Evolutionary conservation across 805 yeast genomes (phyloP).

Genomic region (Yarrowia sp.): DNA sequence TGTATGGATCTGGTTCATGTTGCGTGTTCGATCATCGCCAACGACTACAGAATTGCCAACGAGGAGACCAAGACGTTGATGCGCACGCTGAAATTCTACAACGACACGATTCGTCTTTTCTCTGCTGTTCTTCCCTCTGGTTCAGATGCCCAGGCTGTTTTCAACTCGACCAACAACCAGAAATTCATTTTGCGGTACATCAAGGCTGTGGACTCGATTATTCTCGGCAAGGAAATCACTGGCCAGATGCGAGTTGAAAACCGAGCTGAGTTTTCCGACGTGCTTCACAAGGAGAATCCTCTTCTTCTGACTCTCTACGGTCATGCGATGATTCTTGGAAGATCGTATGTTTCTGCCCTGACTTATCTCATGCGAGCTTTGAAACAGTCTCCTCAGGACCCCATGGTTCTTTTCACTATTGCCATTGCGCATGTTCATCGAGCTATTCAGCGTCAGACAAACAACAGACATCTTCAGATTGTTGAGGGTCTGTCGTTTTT

Average conservation of each 20-base stretch:
- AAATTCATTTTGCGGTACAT: constrained; percentile 86
- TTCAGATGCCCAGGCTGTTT: constrained; percentile 53
- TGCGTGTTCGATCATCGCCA: constrained; percentile 51
- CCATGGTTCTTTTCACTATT: constrained; percentile 68
- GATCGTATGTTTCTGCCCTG: constrained; percentile 78
- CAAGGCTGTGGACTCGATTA: constrained; percentile 79
- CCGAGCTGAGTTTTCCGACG: constrained; percentile 36
- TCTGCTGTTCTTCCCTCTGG: constrained; percentile 66
- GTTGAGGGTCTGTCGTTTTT: constrained; percentile 82
- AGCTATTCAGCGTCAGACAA: constrained; percentile 84
- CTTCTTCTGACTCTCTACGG: constrained; percentile 78
- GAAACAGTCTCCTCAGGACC: constrained; percentile 65
- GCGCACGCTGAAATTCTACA: constrained; percentile 71
- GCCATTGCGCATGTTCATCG: constrained; percentile 85
- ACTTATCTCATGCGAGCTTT: constrained; percentile 74
- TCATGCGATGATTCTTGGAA: constrained; percentile 72
- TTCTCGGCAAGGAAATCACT: constrained; percentile 51
- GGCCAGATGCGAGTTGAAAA: constrained; percentile 79
- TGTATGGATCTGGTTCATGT: constrained; percentile 64
- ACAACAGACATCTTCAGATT: constrained; percentile 81
- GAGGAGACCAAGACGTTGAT: constrained; percentile 61
- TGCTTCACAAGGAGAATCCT: constrained; percentile 44
- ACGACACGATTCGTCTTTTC: constrained; percentile 63
- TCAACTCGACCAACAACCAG: constrained; percentile 80
- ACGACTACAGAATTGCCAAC: constrained; percentile 55